phyloP scores from a whole-genome alignment of 768 basidiomycete species.

The Clavulina sp. region DNA sequence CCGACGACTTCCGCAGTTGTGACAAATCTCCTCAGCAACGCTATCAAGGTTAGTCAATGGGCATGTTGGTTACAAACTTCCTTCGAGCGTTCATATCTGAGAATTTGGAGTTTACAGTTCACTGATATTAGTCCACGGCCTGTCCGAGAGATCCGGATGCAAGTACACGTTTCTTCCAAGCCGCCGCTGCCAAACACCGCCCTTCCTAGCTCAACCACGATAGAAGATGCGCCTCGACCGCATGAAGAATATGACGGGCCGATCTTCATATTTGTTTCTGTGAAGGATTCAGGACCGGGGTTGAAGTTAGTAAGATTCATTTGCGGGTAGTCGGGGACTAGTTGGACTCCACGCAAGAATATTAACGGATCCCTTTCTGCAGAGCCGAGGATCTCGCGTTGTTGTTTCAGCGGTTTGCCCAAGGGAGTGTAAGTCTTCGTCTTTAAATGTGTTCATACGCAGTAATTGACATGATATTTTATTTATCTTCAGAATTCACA shows the following conservation, averaged over 20 bases:
- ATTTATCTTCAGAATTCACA: constrained; percentile 16
- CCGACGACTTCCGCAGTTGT: constrained; percentile 7
- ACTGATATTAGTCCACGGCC: constrained; percentile 15
- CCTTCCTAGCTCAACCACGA: constrained; percentile 17
- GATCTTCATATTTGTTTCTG: too few relatives aligned
- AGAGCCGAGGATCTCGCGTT: constrained; percentile 17
- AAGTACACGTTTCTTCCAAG: constrained; percentile 17
- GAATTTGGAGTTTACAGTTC: too few relatives aligned
- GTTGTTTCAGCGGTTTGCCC: constrained; percentile 23
- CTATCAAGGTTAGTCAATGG: neutral
- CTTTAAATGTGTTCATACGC: constrained; percentile 2
- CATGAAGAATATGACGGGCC: too few relatives aligned
- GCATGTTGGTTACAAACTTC: neutral
- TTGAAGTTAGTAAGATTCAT: too few relatives aligned
- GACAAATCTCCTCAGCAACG: constrained; percentile 23
- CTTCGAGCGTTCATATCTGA: too few relatives aligned
- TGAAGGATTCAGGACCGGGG: constrained; percentile 23
- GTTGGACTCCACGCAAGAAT: too few relatives aligned
- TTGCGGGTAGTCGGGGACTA: too few relatives aligned
- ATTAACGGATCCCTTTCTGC: neutral
- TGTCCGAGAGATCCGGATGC: constrained; percentile 18
- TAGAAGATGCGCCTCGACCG: too few relatives aligned
- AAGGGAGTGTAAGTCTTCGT: constrained; percentile 19
- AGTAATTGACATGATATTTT: constrained; percentile 5
- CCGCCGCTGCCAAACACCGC: constrained; percentile 17